Percentiles rank a stretch among this genome's conserved stretches.
Conservation (phyloP, 129 eudicot species). For the Deinandra increscens region DNA sequence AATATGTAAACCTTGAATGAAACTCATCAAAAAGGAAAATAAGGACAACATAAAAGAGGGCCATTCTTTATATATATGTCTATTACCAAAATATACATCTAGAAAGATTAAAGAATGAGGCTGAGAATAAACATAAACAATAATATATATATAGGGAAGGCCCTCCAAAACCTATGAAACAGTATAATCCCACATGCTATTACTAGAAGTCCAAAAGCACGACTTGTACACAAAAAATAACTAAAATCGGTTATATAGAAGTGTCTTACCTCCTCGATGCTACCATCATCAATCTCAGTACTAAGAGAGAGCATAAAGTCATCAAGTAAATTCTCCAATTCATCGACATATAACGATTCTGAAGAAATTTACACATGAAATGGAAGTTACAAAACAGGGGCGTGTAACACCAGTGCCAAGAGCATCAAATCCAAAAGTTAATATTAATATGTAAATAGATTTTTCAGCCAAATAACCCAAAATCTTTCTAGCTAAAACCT, state of each 20-base stretch:
- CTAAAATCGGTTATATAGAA: neutral
- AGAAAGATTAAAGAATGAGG: neutral
- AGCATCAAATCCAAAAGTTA: neutral
- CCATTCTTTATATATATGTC: neutral
- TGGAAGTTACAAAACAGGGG: neutral
- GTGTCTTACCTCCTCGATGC: constrained; percentile 67
- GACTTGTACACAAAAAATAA: neutral
- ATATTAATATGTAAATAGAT: neutral
- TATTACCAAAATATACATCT: neutral
- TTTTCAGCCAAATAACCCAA: neutral
- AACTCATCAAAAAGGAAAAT: neutral
- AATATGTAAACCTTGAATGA: constrained; percentile 1
- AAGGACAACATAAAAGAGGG: neutral
- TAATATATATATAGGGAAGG: neutral
- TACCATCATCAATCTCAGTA: constrained; percentile 76
- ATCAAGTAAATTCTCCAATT: constrained; percentile 65
- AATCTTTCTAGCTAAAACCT: neutral
- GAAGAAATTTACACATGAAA: constrained; percentile 4
- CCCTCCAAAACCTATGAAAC: neutral
- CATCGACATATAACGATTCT: constrained; percentile 70
- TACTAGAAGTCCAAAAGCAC: neutral
- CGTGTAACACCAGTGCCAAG: neutral
- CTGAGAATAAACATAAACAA: neutral
- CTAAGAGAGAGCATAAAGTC: constrained; percentile 72
- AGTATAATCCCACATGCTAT: neutral